Evolutionary conservation across 176 grass and related monocot species (phyloP).

Genomic region (Aegilops longissima): DNA sequence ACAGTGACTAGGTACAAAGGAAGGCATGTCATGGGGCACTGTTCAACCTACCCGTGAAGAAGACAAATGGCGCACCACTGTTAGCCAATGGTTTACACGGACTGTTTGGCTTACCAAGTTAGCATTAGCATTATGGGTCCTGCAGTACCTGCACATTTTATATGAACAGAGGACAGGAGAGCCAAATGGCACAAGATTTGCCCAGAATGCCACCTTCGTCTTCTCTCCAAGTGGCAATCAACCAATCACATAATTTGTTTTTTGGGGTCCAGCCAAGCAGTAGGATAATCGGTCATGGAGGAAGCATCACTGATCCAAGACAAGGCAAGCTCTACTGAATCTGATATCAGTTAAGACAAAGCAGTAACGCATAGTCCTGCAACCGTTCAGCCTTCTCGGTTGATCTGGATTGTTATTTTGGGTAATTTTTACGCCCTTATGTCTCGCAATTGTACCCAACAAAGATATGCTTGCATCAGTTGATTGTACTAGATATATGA

Average conservation of each 20-base stretch:
- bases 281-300: not conserved
- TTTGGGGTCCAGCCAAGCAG: not conserved
- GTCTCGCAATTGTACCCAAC: not conserved
- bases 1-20: conserved; percentile 13
- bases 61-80: conserved; percentile 38
- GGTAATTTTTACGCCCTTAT: not conserved
- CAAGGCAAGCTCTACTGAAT: not conserved
- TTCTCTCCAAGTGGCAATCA: conserved; percentile 42
- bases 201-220: not conserved
- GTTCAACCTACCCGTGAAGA: not conserved
- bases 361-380: not conserved
- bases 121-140: not conserved
- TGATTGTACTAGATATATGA: not conserved
- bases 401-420: too few species aligned
- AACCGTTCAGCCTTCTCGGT: not conserved
- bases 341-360: not conserved
- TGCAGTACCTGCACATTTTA: not conserved
- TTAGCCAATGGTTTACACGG: not conserved
- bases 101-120: too few species aligned
- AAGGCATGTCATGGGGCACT: not conserved
- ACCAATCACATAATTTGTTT: not conserved
- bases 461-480: conserved; percentile 25
- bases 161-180: not conserved
- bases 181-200: conserved; percentile 35
- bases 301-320: not conserved